phyloP scores from a whole-genome alignment of 2,329 filamentous ascomycete genomes.

The Monosporascus sp. region DNA sequence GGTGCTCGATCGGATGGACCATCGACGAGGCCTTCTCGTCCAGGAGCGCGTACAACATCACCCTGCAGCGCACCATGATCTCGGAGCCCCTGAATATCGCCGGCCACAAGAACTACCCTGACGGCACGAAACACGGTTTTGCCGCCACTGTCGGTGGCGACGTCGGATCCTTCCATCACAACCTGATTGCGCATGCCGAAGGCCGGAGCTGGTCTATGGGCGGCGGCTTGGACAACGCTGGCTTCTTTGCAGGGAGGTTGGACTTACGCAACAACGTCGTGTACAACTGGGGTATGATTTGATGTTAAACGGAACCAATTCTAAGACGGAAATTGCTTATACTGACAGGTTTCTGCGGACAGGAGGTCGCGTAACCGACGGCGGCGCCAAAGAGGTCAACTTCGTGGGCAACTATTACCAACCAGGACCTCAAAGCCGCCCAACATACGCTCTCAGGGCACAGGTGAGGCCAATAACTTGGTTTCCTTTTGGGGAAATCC shows the following conservation, averaged over 20 bases:
- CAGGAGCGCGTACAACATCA: constrained; percentile 28
- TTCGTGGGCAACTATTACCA: constrained; percentile 30
- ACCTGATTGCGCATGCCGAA: constrained; percentile 26
- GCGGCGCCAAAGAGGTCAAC: constrained; percentile 26
- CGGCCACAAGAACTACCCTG: constrained; percentile 31
- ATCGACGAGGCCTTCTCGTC: constrained; percentile 31
- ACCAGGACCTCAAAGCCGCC: constrained; percentile 22
- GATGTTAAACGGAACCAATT: too few species aligned
- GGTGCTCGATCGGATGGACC: constrained; percentile 28
- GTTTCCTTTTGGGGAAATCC: too few species aligned
- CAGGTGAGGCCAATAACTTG: not conserved
- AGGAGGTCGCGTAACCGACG: constrained; percentile 24
- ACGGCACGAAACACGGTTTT: constrained; percentile 23
- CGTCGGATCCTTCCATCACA: constrained; percentile 30
- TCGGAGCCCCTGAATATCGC: constrained; percentile 30
- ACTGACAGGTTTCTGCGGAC: not conserved
- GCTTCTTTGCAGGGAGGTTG: constrained; percentile 24
- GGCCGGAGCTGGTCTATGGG: constrained; percentile 31
- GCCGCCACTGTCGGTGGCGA: constrained; percentile 26
- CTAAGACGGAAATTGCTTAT: not conserved
- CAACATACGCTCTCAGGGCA: constrained; percentile 22
- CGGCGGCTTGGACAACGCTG: constrained; percentile 24
- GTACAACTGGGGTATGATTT: constrained; percentile 26
- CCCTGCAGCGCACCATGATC: constrained; percentile 29
- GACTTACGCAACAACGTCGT: constrained; percentile 31